These are phyloP conservation scores for Hypoxylon sp. DNA, from an alignment of 2,329 filamentous ascomycete species.

Conservation along the genomic window DNA sequence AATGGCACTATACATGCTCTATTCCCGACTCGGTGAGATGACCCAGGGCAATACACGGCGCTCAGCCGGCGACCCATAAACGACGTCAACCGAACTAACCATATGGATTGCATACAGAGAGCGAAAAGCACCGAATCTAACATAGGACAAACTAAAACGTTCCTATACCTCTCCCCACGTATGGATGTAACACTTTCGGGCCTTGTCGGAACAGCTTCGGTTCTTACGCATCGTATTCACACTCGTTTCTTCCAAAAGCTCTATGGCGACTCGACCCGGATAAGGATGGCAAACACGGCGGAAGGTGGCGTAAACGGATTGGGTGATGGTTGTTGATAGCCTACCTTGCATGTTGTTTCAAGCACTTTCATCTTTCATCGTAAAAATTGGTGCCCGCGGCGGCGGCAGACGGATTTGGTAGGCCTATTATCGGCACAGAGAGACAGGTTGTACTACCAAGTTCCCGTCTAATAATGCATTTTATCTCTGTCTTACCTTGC, in stretches of 20 bases:
- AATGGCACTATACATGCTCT: constrained; percentile 99
- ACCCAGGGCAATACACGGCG: constrained; percentile 11
- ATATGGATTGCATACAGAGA: constrained; percentile 45
- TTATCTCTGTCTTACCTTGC: neutral
- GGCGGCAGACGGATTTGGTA: constrained; percentile 17
- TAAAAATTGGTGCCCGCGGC: constrained; percentile 30
- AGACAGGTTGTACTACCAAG: neutral
- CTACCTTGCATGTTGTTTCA: constrained; percentile 37
- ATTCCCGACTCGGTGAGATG: constrained; percentile 88
- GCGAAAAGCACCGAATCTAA: constrained; percentile 51
- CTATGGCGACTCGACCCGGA: constrained; percentile 32
- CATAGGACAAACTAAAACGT: constrained; percentile 36
- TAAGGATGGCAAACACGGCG: constrained; percentile 41
- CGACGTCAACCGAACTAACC: constrained; percentile 43
- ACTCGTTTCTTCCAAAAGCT: constrained; percentile 35
- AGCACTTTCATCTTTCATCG: constrained; percentile 29
- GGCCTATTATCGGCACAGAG: neutral
- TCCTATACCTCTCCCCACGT: constrained; percentile 22
- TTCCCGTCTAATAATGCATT: constrained; percentile 3
- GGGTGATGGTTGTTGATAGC: constrained; percentile 33
- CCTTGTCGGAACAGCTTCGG: constrained; percentile 22
- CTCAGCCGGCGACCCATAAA: constrained; percentile 3
- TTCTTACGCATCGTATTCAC: constrained; percentile 38
- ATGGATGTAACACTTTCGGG: constrained; percentile 25
- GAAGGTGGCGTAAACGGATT: constrained; percentile 47